phyloP scores from a whole-genome alignment of 2,329 filamentous ascomycete genomes.

The Sarocladiaceae sp. region DNA sequence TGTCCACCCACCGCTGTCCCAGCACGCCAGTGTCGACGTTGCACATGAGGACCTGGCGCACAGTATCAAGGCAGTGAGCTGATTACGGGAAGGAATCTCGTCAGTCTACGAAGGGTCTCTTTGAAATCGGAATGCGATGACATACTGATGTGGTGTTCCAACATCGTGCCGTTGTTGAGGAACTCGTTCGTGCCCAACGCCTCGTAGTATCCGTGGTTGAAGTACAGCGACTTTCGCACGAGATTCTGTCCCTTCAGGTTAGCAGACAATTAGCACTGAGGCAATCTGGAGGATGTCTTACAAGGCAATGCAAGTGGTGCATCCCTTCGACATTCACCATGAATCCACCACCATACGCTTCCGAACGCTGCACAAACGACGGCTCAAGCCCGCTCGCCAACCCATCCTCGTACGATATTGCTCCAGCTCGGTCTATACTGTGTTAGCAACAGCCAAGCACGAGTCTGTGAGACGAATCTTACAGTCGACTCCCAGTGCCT shows the following conservation, averaged over 20 bases:
- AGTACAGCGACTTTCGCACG: conserved; percentile 50
- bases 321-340: conserved; percentile 51
- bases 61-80: conserved; percentile 55
- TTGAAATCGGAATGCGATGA: conserved; percentile 7
- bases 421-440: conserved; percentile 34
- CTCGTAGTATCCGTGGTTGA: conserved; percentile 54
- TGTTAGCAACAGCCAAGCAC: conserved; percentile 7
- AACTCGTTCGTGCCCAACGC: conserved; percentile 44
- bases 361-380: conserved; percentile 48
- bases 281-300: conserved; percentile 16
- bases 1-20: conserved; percentile 54
- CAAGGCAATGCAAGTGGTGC: conserved; percentile 53
- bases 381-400: conserved; percentile 41
- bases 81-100: not conserved
- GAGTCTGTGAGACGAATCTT: conserved; percentile 12
- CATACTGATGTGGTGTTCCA: conserved; percentile 52
- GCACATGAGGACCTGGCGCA: conserved; percentile 59
- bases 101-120: conserved; percentile 13
- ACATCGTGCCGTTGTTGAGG: conserved; percentile 45
- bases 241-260: conserved; percentile 42
- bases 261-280: conserved; percentile 1
- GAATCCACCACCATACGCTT: conserved; percentile 52
- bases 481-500: conserved; percentile 37
- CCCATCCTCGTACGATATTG: conserved; percentile 44
- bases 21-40: conserved; percentile 53